Evolutionary conservation across 257 asterid species (phyloP).

Genomic region (Rubia yunnanensis): DNA sequence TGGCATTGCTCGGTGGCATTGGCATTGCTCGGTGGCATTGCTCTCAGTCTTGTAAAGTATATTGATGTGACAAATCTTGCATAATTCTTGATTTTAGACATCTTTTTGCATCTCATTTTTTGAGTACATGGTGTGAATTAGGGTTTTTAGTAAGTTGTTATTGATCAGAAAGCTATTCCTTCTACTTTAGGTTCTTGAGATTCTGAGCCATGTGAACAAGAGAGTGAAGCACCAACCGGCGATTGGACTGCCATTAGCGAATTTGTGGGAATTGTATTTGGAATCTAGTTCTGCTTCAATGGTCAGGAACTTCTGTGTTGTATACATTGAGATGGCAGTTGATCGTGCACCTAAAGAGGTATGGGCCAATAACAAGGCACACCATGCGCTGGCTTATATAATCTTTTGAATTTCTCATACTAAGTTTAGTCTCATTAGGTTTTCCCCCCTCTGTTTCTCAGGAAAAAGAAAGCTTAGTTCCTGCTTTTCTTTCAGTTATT

Average conservation of each 20-base stretch:
- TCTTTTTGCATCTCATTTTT: not conserved
- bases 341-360: constrained; percentile 82
- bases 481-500: constrained; percentile 52
- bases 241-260: constrained; percentile 65
- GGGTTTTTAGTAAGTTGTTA: not conserved
- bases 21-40: not conserved
- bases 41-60: not conserved
- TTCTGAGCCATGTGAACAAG: constrained; percentile 89
- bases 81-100: not conserved
- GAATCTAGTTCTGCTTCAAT: constrained; percentile 68
- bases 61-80: not conserved
- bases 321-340: constrained; percentile 85
- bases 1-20: not conserved
- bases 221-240: constrained; percentile 74
- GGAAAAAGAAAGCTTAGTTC: constrained; percentile 73
- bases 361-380: constrained; percentile 4
- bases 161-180: not conserved
- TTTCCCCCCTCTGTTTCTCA: constrained; percentile 28
- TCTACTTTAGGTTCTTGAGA: constrained; percentile 41
- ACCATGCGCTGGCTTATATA: not conserved
- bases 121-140: not conserved
- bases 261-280: constrained; percentile 69
- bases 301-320: constrained; percentile 84
- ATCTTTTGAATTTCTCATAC: not conserved
- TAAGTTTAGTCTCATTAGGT: constrained; percentile 32